phyloP scores from a whole-genome alignment of 2,329 filamentous ascomycete genomes.

The Cryphonectria carpinicola region DNA sequence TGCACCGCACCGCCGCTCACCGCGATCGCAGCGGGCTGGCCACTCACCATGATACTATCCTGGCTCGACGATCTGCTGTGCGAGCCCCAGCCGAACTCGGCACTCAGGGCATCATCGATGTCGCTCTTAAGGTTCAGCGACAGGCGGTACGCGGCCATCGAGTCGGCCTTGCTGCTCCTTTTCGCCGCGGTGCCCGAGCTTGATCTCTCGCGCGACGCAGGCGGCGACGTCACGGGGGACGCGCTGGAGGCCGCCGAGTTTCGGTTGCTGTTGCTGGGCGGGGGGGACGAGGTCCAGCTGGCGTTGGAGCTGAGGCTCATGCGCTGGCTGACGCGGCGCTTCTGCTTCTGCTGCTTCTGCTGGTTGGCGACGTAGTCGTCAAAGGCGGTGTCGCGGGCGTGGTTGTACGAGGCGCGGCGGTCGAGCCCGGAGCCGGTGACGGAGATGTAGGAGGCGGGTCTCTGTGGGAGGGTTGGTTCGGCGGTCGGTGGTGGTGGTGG shows the following conservation, averaged over 20 bases:
- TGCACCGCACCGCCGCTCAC: constrained; percentile 32
- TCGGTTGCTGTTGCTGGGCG: neutral
- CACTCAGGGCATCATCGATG: constrained; percentile 39
- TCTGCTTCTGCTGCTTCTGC: constrained; percentile 20
- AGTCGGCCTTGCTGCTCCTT: neutral
- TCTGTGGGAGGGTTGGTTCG: constrained; percentile 14
- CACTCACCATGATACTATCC: constrained; percentile 34
- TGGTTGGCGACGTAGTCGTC: constrained; percentile 30
- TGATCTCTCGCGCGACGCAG: constrained; percentile 24
- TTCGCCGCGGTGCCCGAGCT: neutral
- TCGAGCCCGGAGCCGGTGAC: constrained; percentile 19
- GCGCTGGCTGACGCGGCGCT: constrained; percentile 14
- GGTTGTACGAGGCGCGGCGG: constrained; percentile 32
- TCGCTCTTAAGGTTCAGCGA: constrained; percentile 32
- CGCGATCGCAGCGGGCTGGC: constrained; percentile 30
- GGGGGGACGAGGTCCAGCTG: neutral
- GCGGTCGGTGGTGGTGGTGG: neutral
- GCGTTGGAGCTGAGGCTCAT: constrained; percentile 18
- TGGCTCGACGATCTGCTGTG: constrained; percentile 30
- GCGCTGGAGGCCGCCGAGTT: constrained; percentile 5
- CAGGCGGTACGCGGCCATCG: constrained; percentile 17
- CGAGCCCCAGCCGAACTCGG: constrained; percentile 40
- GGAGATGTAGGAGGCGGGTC: constrained; percentile 23
- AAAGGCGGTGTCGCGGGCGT: constrained; percentile 37
- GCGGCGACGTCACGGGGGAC: neutral